A percentile compares a stretch with the other conserved stretches of the same genome.
Conservation (phyloP, 129 eudicot species). For the Dittrichia graveolens region DNA sequence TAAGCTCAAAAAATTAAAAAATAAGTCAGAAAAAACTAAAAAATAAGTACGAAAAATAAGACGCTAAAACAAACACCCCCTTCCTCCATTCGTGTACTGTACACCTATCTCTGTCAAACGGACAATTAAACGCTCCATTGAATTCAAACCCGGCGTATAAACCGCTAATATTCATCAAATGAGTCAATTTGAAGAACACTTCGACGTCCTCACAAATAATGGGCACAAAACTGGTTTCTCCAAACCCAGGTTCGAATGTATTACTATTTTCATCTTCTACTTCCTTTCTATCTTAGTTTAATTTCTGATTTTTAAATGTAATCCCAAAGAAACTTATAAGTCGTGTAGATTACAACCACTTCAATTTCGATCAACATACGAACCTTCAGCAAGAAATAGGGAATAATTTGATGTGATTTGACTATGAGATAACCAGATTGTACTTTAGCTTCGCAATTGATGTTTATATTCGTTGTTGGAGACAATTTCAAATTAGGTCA, state of each 20-base stretch:
- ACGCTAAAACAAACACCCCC: too few species aligned
- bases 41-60: too few species aligned
- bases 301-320: background rate
- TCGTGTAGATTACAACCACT: background rate
- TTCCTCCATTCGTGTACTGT: too few species aligned
- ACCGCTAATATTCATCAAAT: background rate
- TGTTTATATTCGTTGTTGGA: background rate
- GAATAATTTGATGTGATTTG: background rate
- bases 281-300: background rate
- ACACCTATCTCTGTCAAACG: too few species aligned
- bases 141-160: background rate
- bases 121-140: too few species aligned
- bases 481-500: background rate
- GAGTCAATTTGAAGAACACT: slow-evolving; percentile 38
- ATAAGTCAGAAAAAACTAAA: too few species aligned
- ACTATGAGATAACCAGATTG: background rate
- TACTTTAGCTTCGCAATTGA: background rate
- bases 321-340: background rate
- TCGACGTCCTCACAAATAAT: slow-evolving; percentile 69
- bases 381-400: background rate
- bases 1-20: too few species aligned
- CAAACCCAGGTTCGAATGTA: slow-evolving; percentile 59
- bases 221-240: slow-evolving; percentile 74
- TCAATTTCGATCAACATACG: background rate
- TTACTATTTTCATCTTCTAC: background rate